Evolutionary conservation across 441 rosid species (phyloP).

Genomic region (Daphne laureola): DNA sequence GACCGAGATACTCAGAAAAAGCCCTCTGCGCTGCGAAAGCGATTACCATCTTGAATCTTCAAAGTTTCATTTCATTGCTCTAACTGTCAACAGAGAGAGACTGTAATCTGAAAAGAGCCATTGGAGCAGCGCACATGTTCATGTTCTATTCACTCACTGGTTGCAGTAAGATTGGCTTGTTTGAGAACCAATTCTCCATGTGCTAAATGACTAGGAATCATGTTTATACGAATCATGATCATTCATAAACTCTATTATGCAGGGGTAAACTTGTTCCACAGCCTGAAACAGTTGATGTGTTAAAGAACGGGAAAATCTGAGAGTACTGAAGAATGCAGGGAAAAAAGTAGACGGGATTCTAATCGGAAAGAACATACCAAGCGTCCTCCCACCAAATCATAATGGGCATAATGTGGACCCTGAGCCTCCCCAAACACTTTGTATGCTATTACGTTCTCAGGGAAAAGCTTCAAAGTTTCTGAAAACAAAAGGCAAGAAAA

Average conservation of each 20-base stretch:
- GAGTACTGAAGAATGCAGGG: constrained; percentile 5
- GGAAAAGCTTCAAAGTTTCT: constrained; percentile 73
- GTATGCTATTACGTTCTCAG: constrained; percentile 59
- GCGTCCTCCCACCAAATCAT: constrained; percentile 71
- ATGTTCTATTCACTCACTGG: too few relatives aligned
- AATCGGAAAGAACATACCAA: constrained; percentile 30
- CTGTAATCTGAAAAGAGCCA: too few relatives aligned
- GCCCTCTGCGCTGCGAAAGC: too few relatives aligned
- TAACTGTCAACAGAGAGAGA: too few relatives aligned
- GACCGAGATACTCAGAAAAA: too few relatives aligned
- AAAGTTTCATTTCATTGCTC: too few relatives aligned
- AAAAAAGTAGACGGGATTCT: neutral
- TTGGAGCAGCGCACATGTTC: too few relatives aligned
- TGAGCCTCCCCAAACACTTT: constrained; percentile 63
- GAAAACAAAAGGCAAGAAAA: constrained; percentile 21
- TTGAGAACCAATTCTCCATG: neutral
- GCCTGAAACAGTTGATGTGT: constrained; percentile 46
- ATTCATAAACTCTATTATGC: constrained; percentile 58
- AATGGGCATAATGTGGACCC: constrained; percentile 74
- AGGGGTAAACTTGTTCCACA: constrained; percentile 80
- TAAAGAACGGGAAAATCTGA: constrained; percentile 8
- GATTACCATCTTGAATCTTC: too few relatives aligned
- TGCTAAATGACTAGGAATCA: constrained; percentile 14
- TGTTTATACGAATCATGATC: constrained; percentile 30
- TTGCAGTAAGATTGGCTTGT: too few relatives aligned